Percentiles rank a stretch among this genome's conserved stretches.
Conservation (phyloP, 192 early-diverging fungal species). For the Podila horticola region DNA sequence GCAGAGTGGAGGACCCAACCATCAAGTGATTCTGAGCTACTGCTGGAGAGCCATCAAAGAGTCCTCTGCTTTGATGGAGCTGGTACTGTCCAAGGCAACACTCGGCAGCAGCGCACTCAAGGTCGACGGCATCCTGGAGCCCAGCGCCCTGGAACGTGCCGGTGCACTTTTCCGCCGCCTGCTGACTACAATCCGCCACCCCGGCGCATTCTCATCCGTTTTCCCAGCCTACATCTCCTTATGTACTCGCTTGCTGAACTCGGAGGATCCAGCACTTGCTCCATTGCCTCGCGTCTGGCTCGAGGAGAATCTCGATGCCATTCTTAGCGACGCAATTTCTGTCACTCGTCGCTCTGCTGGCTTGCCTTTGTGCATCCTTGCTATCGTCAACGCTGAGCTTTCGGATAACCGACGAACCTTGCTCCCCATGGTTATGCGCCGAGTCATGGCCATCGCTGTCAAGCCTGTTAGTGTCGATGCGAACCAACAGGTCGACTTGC, state of each 20-base stretch:
- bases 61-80: slow-evolving; percentile 62
- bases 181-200: slow-evolving; percentile 85
- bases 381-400: slow-evolving; percentile 78
- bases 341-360: slow-evolving; percentile 94
- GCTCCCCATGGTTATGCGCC: slow-evolving; percentile 73
- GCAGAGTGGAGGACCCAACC: slow-evolving; percentile 64
- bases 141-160: slow-evolving; percentile 29
- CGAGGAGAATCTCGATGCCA: slow-evolving; percentile 78
- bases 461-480: slow-evolving; percentile 50
- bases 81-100: slow-evolving; percentile 46
- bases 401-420: slow-evolving; percentile 64
- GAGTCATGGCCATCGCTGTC: slow-evolving; percentile 72
- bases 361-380: slow-evolving; percentile 87
- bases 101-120: slow-evolving; percentile 26
- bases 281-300: slow-evolving; percentile 78
- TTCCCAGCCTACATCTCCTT: slow-evolving; percentile 80
- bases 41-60: slow-evolving; percentile 96
- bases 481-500: slow-evolving; percentile 80
- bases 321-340: slow-evolving; percentile 80
- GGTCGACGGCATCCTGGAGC: slow-evolving; percentile 27
- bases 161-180: slow-evolving; percentile 65
- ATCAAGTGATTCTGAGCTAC: slow-evolving; percentile 88
- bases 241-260: slow-evolving; percentile 74
- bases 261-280: slow-evolving; percentile 59
- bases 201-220: slow-evolving; percentile 92